Evolutionary conservation across 192 early-diverging fungal species (phyloP).

Genomic region (Coemansia sp.): DNA sequence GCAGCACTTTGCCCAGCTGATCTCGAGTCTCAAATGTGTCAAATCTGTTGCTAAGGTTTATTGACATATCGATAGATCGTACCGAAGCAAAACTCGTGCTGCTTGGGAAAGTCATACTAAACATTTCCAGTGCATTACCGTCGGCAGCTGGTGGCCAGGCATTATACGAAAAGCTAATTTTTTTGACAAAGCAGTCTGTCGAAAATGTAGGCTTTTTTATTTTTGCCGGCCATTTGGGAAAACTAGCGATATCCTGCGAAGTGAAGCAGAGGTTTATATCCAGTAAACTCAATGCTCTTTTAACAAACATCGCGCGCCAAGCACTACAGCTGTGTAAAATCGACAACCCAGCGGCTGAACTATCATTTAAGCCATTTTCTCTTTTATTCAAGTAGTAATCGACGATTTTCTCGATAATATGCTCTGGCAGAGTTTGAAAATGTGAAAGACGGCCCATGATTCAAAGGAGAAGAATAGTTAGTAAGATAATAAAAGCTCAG

Average conservation of each 20-base stretch:
- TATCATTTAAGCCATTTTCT: background rate
- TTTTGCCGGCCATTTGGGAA: background rate
- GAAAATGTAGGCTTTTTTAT: background rate
- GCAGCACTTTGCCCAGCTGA: background rate
- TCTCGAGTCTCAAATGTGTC: background rate
- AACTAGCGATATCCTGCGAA: background rate
- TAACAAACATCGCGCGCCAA: background rate
- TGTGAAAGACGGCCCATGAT: background rate
- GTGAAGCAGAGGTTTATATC: background rate
- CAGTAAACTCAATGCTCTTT: background rate
- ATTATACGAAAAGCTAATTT: background rate
- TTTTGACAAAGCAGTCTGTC: background rate
- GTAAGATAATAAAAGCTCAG: background rate
- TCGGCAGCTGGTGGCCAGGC: background rate
- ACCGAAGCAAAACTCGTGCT: background rate
- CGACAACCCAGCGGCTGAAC: background rate
- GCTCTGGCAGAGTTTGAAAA: background rate
- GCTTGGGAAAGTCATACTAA: background rate
- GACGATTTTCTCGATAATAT: background rate
- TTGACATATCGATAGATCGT: background rate
- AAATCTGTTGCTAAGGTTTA: background rate
- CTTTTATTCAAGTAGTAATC: background rate
- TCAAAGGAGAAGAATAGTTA: background rate
- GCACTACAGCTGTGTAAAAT: background rate
- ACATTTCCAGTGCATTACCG: background rate